Conservation (phyloP, 2,329 filamentous ascomycete genomes). For the Talaromyces amestolkiae region DNA sequence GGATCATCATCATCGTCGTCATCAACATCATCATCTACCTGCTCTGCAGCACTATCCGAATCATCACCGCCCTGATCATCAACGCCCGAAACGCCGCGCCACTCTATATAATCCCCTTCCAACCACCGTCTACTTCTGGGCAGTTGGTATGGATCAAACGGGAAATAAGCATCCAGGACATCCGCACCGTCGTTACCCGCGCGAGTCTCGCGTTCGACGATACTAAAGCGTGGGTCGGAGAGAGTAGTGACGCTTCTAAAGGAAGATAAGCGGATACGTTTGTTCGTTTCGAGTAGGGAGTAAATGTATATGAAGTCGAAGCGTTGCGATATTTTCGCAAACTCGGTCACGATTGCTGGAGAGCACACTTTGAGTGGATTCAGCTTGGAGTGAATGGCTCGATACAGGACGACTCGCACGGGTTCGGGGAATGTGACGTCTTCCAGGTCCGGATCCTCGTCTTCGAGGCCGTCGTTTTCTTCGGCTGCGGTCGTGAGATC, state of each 20-base stretch:
- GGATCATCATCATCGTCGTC: constrained; percentile 41
- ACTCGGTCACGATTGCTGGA: constrained; percentile 84
- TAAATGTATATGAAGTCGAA: constrained; percentile 88
- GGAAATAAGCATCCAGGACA: constrained; percentile 91
- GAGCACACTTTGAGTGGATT: constrained; percentile 96
- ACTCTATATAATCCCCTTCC: constrained; percentile 76
- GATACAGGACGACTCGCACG: constrained; percentile 70
- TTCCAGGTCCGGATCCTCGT: constrained; percentile 53
- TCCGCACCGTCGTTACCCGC: constrained; percentile 71
- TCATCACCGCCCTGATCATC: constrained; percentile 55
- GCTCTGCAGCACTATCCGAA: constrained; percentile 36
- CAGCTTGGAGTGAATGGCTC: constrained; percentile 80
- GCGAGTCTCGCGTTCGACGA: constrained; percentile 55
- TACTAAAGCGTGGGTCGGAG: constrained; percentile 39
- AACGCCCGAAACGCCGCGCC: constrained; percentile 71
- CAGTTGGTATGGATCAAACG: constrained; percentile 93
- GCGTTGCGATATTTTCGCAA: constrained; percentile 81
- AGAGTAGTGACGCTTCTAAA: constrained; percentile 49
- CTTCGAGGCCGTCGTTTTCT: constrained; percentile 52
- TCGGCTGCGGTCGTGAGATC: constrained; percentile 67
- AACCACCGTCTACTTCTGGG: constrained; percentile 86
- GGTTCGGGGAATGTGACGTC: constrained; percentile 76
- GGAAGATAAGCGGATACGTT: constrained; percentile 76
- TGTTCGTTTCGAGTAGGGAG: constrained; percentile 85
- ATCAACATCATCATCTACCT: constrained; percentile 37